A percentile compares a stretch with the other conserved stretches of the same genome.
Conservation (phyloP, 106 monocot genomes). For the Dioscorea alata region DNA sequence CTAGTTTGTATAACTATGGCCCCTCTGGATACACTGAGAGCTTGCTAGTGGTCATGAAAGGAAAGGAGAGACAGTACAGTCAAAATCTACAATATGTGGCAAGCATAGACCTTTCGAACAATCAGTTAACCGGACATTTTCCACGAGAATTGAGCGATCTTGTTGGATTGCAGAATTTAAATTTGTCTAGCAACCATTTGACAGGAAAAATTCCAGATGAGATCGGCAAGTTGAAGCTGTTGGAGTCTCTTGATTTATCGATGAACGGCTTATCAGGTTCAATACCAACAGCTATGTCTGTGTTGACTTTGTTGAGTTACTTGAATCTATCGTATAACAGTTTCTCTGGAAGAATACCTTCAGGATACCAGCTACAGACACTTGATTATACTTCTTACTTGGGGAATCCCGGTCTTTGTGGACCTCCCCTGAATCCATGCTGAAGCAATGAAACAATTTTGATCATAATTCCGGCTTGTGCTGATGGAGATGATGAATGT, state of each 20-base stretch:
- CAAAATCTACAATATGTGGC: not conserved
- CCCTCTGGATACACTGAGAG: not conserved
- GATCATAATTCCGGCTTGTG: not conserved
- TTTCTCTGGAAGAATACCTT: not conserved
- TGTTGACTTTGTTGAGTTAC: not conserved
- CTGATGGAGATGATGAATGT: not conserved
- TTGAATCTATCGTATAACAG: not conserved
- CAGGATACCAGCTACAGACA: not conserved
- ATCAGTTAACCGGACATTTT: not conserved
- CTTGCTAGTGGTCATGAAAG: not conserved
- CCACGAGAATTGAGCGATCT: not conserved
- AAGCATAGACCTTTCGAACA: not conserved
- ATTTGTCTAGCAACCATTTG: not conserved
- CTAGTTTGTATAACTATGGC: not conserved
- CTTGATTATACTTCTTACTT: too few species aligned
- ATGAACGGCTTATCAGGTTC: not conserved
- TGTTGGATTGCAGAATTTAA: not conserved
- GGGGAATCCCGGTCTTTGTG: not conserved
- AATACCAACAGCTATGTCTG: not conserved
- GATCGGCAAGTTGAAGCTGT: not conserved
- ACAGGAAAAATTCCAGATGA: not conserved
- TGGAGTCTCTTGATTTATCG: not conserved
- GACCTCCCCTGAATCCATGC: not conserved
- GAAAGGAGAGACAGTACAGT: not conserved
- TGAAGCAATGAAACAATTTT: not conserved